These are phyloP conservation scores for Neoscytalidium dimidiatum DNA, from an alignment of 2,329 filamentous ascomycete species.

Conservation along the genomic window DNA sequence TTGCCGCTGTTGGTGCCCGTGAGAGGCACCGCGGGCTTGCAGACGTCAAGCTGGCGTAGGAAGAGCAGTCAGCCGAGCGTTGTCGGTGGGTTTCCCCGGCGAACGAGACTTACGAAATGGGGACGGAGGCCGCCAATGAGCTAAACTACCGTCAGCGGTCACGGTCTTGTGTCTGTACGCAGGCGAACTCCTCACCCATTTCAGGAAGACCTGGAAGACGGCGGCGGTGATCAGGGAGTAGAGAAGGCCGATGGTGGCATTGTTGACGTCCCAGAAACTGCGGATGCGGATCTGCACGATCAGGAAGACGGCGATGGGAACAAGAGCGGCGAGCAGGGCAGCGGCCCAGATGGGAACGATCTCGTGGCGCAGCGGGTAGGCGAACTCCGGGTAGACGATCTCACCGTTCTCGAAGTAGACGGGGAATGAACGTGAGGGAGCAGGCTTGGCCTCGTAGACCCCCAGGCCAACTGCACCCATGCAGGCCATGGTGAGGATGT, in stretches of 20 bases:
- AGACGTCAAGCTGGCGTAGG: constrained; percentile 66
- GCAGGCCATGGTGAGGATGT: constrained; percentile 66
- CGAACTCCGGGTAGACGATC: constrained; percentile 70
- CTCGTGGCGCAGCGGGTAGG: constrained; percentile 66
- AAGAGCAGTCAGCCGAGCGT: constrained; percentile 55
- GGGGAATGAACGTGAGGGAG: constrained; percentile 69
- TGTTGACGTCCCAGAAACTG: constrained; percentile 61
- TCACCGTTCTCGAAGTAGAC: constrained; percentile 67
- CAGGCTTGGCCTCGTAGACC: constrained; percentile 67
- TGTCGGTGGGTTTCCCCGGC: constrained; percentile 19
- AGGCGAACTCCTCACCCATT: too few relatives aligned
- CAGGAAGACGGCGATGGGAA: constrained; percentile 67
- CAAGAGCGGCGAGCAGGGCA: constrained; percentile 63
- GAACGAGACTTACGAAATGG: constrained; percentile 9
- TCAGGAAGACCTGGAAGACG: constrained; percentile 77
- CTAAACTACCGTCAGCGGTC: too few relatives aligned
- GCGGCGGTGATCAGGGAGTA: constrained; percentile 70
- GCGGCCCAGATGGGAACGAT: constrained; percentile 72
- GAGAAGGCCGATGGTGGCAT: constrained; percentile 67
- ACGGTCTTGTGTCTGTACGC: too few relatives aligned
- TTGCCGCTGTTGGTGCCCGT: constrained; percentile 45
- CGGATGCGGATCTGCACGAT: constrained; percentile 66
- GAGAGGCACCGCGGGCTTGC: constrained; percentile 60
- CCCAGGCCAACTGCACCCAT: constrained; percentile 69
- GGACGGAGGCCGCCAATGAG: constrained; percentile 68